Base-by-base conservation (phyloP, 805 yeast species). In the Cyberlindnera meyerae region DNA sequence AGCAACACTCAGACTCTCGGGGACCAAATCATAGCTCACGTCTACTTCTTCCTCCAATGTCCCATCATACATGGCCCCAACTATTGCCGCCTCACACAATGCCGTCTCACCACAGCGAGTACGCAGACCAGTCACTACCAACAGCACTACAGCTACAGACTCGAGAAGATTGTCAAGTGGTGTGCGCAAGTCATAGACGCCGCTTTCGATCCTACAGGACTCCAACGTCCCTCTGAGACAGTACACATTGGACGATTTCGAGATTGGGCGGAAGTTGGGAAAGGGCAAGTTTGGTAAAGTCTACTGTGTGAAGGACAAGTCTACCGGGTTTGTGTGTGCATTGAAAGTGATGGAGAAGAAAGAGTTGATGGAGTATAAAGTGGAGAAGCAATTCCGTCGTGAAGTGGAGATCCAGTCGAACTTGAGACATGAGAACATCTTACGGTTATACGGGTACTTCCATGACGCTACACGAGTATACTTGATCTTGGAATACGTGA, bases 201-300 rank as follows among this genome's bases (percentile, higher is more conserved):
- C 57, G 3, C 37, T 52, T 13, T 38, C 41, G 22, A 54, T 54
- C 12, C 33, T 54, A 12, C 54, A 52, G 18, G 51, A 53, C 9
- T 47, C 53, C 1, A 39, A 36, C 8, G 54, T 55, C 2, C 58
- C 60, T 3, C 36, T 48, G 25, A 42, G 58, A 33, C 43, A 63
- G 24, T 70, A 65, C 47, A 48, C 70, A 0, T 58, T 79, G 16
- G 61, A 66, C 20, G 93, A 85, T 54, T 90, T 90, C 61, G 96
- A 88, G 48, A 71, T 90, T 29, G 97, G 97, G 13, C 73, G 79
- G 36, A 79, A 82, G 39, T 68, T 90, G 33, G 98, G 97, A 0
- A 87, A 85, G 55, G 98, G 98, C 6, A 87, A 88, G 58, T 79
- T 89, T 52, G 98, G 98, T 8, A 79, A 77, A 51, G 97, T 93